A percentile compares a stretch with the other conserved stretches of the same genome.
These are phyloP conservation scores for Alternaria longipes DNA, from an alignment of 2,329 filamentous ascomycete species.

Conservation along the genomic window DNA sequence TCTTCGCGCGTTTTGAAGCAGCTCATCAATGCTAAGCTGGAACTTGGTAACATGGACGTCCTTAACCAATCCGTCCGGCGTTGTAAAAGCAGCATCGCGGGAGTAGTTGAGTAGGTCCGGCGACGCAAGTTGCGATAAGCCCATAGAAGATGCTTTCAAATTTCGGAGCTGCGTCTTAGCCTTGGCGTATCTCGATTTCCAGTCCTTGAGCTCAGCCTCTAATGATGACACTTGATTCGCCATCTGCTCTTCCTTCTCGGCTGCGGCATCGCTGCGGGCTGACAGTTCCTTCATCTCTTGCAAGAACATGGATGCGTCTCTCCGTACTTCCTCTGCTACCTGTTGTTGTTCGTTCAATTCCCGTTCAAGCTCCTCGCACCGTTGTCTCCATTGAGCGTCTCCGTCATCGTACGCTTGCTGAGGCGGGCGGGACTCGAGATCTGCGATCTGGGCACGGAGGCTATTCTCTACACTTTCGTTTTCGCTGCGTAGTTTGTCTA, in stretches of 20 bases:
- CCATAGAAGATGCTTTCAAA: conserved; percentile 81
- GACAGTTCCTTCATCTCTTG: conserved; percentile 90
- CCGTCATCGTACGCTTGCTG: conserved; percentile 30
- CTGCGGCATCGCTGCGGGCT: conserved; percentile 77
- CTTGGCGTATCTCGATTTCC: conserved; percentile 88
- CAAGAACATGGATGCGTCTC: conserved; percentile 83
- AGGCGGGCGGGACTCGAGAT: conserved; percentile 47
- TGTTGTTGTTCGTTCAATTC: conserved; percentile 81
- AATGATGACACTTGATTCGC: conserved; percentile 77
- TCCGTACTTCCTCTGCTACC: conserved; percentile 85
- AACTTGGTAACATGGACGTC: conserved; percentile 95
- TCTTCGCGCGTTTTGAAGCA: conserved; percentile 78
- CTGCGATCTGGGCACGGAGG: conserved; percentile 70
- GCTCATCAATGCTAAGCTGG: conserved; percentile 91
- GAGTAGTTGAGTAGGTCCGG: conserved; percentile 72
- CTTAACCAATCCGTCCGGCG: conserved; percentile 80
- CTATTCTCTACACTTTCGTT: conserved; percentile 71
- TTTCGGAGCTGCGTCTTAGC: conserved; percentile 86
- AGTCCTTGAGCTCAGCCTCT: conserved; percentile 84
- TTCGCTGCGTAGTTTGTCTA: conserved; percentile 76
- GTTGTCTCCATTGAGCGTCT: conserved; percentile 48
- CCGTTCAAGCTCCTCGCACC: conserved; percentile 57
- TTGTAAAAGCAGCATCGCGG: conserved; percentile 72
- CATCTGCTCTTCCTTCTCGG: conserved; percentile 83
- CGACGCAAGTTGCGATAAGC: conserved; percentile 68